Conservation (phyloP, 2,329 filamentous ascomycete genomes). For the Paramyrothecium roridum region DNA sequence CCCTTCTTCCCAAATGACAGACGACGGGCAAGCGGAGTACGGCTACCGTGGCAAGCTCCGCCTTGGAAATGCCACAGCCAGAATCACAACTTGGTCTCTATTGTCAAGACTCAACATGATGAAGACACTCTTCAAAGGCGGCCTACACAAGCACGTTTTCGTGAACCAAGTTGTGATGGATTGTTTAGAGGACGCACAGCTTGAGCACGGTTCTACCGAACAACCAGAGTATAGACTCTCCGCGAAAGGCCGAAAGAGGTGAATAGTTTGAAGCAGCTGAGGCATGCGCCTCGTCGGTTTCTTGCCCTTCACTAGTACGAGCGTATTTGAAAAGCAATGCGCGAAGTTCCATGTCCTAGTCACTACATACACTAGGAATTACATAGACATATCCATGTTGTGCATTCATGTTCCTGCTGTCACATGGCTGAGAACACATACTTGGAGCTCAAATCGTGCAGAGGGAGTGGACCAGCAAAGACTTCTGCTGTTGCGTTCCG, state of each 20-base stretch:
- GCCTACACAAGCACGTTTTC: constrained; percentile 34
- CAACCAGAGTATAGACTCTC: not conserved
- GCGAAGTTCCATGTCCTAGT: no score
- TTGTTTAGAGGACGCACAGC: constrained; percentile 33
- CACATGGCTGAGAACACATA: no score
- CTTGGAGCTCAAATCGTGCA: no score
- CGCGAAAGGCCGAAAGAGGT: constrained; percentile 16
- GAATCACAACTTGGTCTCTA: constrained; percentile 50
- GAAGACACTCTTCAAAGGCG: constrained; percentile 44
- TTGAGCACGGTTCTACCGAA: constrained; percentile 16
- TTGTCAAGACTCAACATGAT: constrained; percentile 45
- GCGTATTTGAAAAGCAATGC: no score
- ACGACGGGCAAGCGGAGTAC: constrained; percentile 43
- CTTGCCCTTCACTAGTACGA: not conserved
- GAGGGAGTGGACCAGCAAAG: no score
- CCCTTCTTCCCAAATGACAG: constrained; percentile 34
- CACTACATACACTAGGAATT: no score
- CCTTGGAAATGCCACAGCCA: constrained; percentile 39
- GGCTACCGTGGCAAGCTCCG: constrained; percentile 51
- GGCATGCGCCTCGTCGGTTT: not conserved
- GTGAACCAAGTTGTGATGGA: constrained; percentile 34
- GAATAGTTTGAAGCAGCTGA: not conserved
- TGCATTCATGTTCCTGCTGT: no score
- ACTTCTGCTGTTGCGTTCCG: no score
- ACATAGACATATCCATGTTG: no score